Conservation (phyloP, 139 green algal genomes). For the Chlamydomonas asymmetrica region DNA sequence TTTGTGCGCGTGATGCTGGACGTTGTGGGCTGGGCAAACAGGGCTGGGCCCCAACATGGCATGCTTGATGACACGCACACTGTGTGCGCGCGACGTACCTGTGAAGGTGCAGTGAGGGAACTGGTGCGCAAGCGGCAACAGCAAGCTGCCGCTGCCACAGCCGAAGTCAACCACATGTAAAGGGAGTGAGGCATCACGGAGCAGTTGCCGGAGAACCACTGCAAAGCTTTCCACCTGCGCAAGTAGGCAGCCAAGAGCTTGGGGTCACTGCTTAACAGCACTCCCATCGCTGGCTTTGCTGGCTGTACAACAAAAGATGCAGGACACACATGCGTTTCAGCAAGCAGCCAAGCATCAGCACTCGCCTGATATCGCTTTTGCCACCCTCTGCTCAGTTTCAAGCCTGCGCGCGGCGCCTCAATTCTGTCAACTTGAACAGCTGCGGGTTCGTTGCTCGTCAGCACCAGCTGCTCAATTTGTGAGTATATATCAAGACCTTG, state of each 20-base stretch:
- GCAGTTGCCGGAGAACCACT: slow-evolving; percentile 44
- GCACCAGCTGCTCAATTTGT: slow-evolving; percentile 32
- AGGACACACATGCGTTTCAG: slow-evolving; percentile 2
- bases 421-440: too few species aligned
- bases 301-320: not conserved
- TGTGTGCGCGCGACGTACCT: slow-evolving; percentile 19
- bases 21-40: too few species aligned
- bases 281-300: too few species aligned
- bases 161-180: slow-evolving; percentile 75
- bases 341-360: not conserved
- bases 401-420: too few species aligned
- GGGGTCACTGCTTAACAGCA: not conserved
- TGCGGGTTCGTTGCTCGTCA: too few species aligned
- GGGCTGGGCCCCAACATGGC: too few species aligned
- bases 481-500: slow-evolving; percentile 25
- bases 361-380: not conserved
- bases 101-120: slow-evolving; percentile 60
- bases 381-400: not conserved
- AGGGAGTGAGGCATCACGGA: slow-evolving; percentile 9
- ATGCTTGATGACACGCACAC: too few species aligned
- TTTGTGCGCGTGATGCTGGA: too few species aligned
- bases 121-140: slow-evolving; percentile 62
- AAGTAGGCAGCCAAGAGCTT: not conserved
- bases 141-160: slow-evolving; percentile 66
- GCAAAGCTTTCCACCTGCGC: slow-evolving; percentile 69